These are phyloP conservation scores for Penicillium macrosclerotiorum DNA, from an alignment of 495 filamentous ascomycete genomes.

Conservation along the genomic window DNA sequence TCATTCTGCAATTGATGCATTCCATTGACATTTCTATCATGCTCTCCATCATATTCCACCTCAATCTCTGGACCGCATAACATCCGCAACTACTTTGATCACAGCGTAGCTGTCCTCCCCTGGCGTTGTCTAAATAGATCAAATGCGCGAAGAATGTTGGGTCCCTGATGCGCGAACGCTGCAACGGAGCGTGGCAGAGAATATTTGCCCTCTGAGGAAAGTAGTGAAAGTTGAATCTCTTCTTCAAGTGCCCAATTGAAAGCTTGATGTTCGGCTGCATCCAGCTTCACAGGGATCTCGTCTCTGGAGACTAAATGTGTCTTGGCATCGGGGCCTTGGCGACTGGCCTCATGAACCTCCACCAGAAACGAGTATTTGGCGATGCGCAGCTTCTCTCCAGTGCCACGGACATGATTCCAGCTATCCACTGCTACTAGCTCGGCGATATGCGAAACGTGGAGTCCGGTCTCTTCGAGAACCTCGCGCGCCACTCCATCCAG, in stretches of 20 bases:
- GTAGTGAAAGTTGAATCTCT: slow-evolving; percentile 25
- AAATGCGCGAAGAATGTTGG: slow-evolving; percentile 21
- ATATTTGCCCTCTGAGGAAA: slow-evolving; percentile 8
- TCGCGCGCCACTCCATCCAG: slow-evolving; percentile 55
- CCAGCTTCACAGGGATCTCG: slow-evolving; percentile 32
- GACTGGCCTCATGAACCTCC: slow-evolving; percentile 30
- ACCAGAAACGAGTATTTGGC: slow-evolving; percentile 40
- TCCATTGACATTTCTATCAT: too few relatives aligned
- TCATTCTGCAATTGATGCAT: too few relatives aligned
- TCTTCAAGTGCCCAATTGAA: slow-evolving; percentile 46
- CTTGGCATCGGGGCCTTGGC: background rate
- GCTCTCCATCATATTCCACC: too few relatives aligned
- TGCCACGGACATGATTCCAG: slow-evolving; percentile 23
- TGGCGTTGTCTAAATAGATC: slow-evolving; percentile 2
- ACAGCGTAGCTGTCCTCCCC: background rate
- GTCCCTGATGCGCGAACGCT: slow-evolving; percentile 3
- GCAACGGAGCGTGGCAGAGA: slow-evolving; percentile 6
- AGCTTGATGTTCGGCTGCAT: slow-evolving; percentile 43
- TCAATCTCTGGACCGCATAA: too few relatives aligned
- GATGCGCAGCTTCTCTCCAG: slow-evolving; percentile 13
- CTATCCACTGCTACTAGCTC: slow-evolving; percentile 39
- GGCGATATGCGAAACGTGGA: slow-evolving; percentile 45
- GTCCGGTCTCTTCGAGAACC: slow-evolving; percentile 58
- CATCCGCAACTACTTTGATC: too few relatives aligned
- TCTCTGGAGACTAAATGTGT: slow-evolving; percentile 13